These are phyloP conservation scores for Amphicarpaea edgeworthii DNA, from an alignment of 306 rosid genomes.

Conservation along the genomic window DNA sequence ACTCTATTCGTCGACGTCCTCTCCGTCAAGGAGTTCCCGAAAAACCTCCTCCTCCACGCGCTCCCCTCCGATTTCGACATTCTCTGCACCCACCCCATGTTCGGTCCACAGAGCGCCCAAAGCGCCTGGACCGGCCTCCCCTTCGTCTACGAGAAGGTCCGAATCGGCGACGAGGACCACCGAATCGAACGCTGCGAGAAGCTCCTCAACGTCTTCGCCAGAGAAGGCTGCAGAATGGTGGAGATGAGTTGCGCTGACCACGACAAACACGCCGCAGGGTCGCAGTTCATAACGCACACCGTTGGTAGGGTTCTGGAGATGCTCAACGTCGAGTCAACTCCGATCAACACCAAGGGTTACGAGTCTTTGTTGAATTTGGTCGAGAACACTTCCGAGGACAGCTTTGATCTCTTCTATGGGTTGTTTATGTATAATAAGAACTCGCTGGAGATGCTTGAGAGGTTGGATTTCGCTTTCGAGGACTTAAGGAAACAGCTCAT, in stretches of 20 bases:
- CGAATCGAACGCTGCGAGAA: conserved; percentile 60
- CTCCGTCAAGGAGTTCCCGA: conserved; percentile 83
- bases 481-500: conserved; percentile 69
- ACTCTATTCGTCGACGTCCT: conserved; percentile 81
- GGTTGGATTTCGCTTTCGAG: conserved; percentile 82
- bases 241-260: conserved; percentile 80
- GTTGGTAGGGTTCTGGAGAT: conserved; percentile 77
- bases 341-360: conserved; percentile 84
- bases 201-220: conserved; percentile 61
- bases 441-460: conserved; percentile 73
- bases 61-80: conserved; percentile 70
- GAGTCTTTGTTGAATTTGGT: conserved; percentile 77
- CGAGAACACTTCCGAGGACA: neutral
- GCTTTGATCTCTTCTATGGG: neutral
- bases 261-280: conserved; percentile 67
- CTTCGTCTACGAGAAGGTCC: conserved; percentile 71
- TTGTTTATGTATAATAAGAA: conserved; percentile 61
- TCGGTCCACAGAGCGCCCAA: conserved; percentile 76
- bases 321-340: conserved; percentile 71
- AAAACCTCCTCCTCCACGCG: conserved; percentile 51
- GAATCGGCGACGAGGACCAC: conserved; percentile 61
- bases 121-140: conserved; percentile 62
- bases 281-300: conserved; percentile 86
- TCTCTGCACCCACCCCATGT: conserved; percentile 85
- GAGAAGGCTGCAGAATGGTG: conserved; percentile 86